Base-by-base conservation (phyloP, 192 early-diverging fungal genomes). In the Rhizophagus clarus region DNA sequence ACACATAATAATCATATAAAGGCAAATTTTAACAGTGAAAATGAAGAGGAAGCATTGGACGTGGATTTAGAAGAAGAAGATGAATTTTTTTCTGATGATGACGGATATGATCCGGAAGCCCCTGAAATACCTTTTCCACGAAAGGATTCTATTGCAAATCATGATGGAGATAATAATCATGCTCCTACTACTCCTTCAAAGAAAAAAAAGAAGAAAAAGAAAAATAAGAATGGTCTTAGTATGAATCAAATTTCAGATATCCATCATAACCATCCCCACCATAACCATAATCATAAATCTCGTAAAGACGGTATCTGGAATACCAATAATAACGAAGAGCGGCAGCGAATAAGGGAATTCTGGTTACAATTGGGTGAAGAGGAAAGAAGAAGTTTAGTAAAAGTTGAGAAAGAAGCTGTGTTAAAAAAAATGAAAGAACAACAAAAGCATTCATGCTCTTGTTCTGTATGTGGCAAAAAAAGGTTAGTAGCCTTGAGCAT, bases 351-450 rank as follows among this genome's bases (percentile, higher is more conserved):
- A 79, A 87, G 94, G 56, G 93, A 95, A 76, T 96, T 95, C 83
- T 96, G 95, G 95, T 85, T 95, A 69, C 89, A 91, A 49, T 85
- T 96, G 11, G 88, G 91, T 32, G 95, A 96, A 82, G 91, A 93
- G 37, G 94, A 96, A 74, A 85, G 95, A 34, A 85, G 92, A 63
- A 88, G 87, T 37, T 86, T 96, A n/a, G 93, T 96, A 20, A 92
- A 94, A 76, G 89, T 94, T 10, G 95, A 96, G 82, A 94, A 94
- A 80, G 95, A 96, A 79, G 91, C 93, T 20, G 95, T 96, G 20
- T 82, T 96, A 63, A 91, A 89, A 82, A 96, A 95, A 85, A 95
- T 96, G 92, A 95, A 95, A 86, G 95, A 96, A 77, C 94, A 96
- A 81, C 93, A 95, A 82, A 91, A 91, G 80, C 93, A 94, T 79